A percentile compares a stretch with the other conserved stretches of the same genome.
These are phyloP conservation scores for Cadophora gregata DNA, from an alignment of 2,329 filamentous ascomycete genomes.

Conservation along the genomic window DNA sequence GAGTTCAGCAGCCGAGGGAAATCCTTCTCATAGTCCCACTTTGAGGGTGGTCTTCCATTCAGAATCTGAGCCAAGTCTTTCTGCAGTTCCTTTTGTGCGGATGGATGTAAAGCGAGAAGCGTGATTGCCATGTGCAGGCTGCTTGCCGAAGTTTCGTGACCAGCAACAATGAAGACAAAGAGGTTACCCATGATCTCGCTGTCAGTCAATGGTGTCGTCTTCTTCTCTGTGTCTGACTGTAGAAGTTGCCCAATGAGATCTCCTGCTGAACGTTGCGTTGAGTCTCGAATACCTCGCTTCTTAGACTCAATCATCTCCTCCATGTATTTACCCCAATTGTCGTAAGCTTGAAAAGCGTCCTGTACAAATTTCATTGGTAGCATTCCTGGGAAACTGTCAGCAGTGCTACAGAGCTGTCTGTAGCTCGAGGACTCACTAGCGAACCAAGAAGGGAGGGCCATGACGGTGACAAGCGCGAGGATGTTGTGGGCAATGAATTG, in stretches of 20 bases:
- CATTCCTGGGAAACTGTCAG: constrained; percentile 6
- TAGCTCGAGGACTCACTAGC: constrained; percentile 2
- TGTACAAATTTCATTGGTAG: constrained; percentile 9
- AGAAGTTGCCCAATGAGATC: constrained; percentile 17
- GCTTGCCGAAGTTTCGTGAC: constrained; percentile 81
- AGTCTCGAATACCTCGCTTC: constrained; percentile 18
- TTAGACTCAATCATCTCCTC: constrained; percentile 27
- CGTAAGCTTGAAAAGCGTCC: constrained; percentile 23
- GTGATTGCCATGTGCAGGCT: constrained; percentile 73
- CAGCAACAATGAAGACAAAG: constrained; percentile 70
- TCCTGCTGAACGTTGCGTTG: constrained; percentile 1
- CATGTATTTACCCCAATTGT: constrained; percentile 29
- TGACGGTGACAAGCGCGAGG: constrained; percentile 7
- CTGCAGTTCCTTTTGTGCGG: constrained; percentile 69
- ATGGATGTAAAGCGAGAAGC: constrained; percentile 69
- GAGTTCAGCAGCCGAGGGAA: constrained; percentile 69
- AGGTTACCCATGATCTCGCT: constrained; percentile 75
- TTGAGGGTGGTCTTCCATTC: constrained; percentile 58
- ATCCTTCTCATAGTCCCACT: constrained; percentile 73
- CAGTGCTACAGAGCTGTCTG: not conserved
- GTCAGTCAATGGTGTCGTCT: constrained; percentile 43
- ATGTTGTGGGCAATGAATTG: constrained; percentile 19
- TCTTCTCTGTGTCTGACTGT: not conserved
- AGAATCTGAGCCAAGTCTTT: constrained; percentile 70
- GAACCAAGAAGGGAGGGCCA: constrained; percentile 6